These are phyloP conservation scores for Picea glauca DNA, from an alignment of 75 land plant species.

Conservation along the genomic window DNA sequence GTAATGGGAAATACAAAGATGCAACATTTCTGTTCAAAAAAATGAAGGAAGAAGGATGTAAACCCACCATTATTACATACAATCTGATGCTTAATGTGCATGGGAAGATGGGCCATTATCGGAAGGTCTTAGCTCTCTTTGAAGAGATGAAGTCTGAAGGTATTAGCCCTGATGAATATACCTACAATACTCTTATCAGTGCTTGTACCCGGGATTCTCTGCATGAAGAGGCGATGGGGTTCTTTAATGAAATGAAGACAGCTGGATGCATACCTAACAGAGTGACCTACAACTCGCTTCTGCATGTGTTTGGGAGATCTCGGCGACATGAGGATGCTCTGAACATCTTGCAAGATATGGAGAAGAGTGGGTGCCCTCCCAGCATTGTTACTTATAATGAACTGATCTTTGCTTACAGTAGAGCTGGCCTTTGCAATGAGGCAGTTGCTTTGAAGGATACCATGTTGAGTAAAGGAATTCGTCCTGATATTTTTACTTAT, in stretches of 20 bases:
- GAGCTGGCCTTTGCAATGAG: constrained; percentile 73
- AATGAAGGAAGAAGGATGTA: constrained; percentile 70
- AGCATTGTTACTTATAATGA: constrained; percentile 87
- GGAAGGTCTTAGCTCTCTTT: constrained; percentile 49
- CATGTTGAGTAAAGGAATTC: constrained; percentile 67
- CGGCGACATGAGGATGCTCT: constrained; percentile 68
- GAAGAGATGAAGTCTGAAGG: constrained; percentile 65
- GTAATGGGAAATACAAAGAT: constrained; percentile 59
- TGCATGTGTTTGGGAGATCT: constrained; percentile 94
- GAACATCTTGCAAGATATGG: constrained; percentile 76
- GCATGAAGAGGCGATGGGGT: constrained; percentile 58
- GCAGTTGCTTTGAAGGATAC: constrained; percentile 56
- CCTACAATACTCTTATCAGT: constrained; percentile 88
- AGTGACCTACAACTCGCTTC: constrained; percentile 88
- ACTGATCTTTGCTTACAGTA: constrained; percentile 77
- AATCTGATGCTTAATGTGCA: constrained; percentile 84
- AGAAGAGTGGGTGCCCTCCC: constrained; percentile 54
- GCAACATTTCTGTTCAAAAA: constrained; percentile 56
- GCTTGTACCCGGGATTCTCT: constrained; percentile 63
- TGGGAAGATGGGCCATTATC: constrained; percentile 73
- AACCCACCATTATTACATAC: constrained; percentile 76
- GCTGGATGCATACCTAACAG: constrained; percentile 61
- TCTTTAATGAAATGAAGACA: constrained; percentile 77
- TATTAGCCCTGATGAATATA: constrained; percentile 64
- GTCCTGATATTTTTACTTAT: constrained; percentile 84